Percentiles rank a stretch among this genome's conserved stretches.
Evolutionary conservation across 345 rosid genomes (phyloP).

Genomic region (Leavenworthia alabamica): DNA sequence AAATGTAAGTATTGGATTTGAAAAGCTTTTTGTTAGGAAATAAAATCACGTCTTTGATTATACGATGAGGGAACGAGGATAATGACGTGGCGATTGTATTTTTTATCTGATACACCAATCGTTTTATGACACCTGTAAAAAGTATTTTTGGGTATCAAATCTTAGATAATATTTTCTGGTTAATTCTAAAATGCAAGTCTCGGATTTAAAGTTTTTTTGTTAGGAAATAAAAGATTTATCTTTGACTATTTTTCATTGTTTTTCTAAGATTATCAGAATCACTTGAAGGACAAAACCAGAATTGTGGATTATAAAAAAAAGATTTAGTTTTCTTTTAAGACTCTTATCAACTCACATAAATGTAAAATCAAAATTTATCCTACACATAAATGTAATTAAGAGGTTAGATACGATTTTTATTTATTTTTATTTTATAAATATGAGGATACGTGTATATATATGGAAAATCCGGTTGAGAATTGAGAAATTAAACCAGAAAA

Average conservation of each 20-base stretch:
- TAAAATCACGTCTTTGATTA: too few relatives aligned
- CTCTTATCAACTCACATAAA: not conserved
- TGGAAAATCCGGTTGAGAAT: not conserved
- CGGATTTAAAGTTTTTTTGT: not conserved
- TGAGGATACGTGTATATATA: not conserved
- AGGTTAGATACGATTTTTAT: not conserved
- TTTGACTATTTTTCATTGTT: constrained; percentile 13
- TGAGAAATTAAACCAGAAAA: not conserved
- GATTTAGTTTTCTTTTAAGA: not conserved
- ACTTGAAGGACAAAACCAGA: not conserved
- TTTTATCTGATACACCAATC: constrained; percentile 11
- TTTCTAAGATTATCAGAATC: not conserved
- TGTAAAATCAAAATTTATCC: not conserved
- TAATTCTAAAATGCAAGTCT: not conserved
- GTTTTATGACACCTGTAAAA: not conserved
- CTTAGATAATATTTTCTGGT: not conserved
- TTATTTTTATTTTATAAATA: not conserved
- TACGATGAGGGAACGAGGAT: constrained; percentile 47
- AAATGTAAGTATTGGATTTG: not conserved
- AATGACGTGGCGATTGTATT: constrained; percentile 27
- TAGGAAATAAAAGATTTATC: constrained; percentile 4
- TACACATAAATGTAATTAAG: not conserved
- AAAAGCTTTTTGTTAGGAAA: constrained; percentile 2
- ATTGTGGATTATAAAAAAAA: constrained; percentile 2
- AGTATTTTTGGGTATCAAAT: not conserved